Evolutionary conservation across 257 asterid species (phyloP), one percentile per base, ranked within the genome.

Genomic region (Solanum sparsipilum): DNA sequence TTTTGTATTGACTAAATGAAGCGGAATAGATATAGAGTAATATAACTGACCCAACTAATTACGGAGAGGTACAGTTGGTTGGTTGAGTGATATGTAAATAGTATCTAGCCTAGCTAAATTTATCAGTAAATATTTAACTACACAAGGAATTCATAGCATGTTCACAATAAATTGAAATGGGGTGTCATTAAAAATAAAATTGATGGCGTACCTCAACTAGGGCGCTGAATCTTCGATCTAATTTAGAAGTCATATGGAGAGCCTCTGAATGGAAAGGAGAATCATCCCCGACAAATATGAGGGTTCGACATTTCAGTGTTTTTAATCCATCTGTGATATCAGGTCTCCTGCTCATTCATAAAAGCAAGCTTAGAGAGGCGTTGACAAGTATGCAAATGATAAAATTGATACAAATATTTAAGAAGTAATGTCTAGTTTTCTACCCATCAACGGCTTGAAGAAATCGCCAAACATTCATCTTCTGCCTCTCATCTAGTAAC

Each of bases 401-500:
- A 86, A 86, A 82, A 68, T 7, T 27, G 56, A 76, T 63, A 88
- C 87, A 35, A 20, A 34, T 38, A 27, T 67, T 52, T 81, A 70
- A 63, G 56, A 18, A 60, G 60, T 68, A 52, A 84, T 81, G 56
- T 72, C 82, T 63, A 36, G 60, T 48, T 87, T 34, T 4, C 74
- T 93, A 95, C 98, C 98, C 79, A 79, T 95, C 93, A 84, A 96
- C 92, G 67, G 98, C 95, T 91, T 93, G 94, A 93, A 94, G 98
- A 88, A 94, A 95, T n/a, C 95, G 97, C 91, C 91, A 88, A 72
- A 96, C 95, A 23, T 96, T 96, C 81, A 84, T 84, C 89, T 98
- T 91, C 91, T 94, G 99, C 94, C 99, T 93, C 92, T 96, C 98
- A 44, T 94, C 99, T 84, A 96, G 93, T 88, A 96, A 91, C 99